Evolutionary conservation across 139 green algal genomes (phyloP), one percentile per base, ranked within the genome.

Genomic region (Micractinium sp.): DNA sequence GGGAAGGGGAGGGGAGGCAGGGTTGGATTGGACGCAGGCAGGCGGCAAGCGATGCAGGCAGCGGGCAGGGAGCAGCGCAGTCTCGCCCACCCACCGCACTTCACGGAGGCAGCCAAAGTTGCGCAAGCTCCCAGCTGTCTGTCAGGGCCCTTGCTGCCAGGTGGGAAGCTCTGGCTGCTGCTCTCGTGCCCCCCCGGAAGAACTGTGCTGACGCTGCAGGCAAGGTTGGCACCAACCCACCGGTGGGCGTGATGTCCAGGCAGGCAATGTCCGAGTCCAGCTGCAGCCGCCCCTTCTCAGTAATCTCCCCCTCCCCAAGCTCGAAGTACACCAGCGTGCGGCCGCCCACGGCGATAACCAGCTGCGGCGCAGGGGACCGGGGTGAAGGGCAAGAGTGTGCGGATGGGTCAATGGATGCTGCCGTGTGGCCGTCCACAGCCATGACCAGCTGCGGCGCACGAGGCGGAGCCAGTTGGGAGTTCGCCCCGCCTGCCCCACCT

Each of bases 211-310:
- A 56, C 9, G 47, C 7, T 56, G 47, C 47, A 29, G 73, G 25
- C 73, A 79, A 19, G 73, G 27, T 14, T 1, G 13, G 27, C 3
- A n/a, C n/a, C n/a, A n/a, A 7, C 84, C 22, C 88, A 94, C 91
- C 92, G 18, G 97, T 78, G 0, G 96, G 95, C 7, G 92, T 97
- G 75, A 98, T 88, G 93, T 99, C 98, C 38, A 99, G 78, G 92
- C 97, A 99, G 0, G 97, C 93, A 18, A 99, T 93, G 89, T 99
- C 97, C 20, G 90, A 85, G 2, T 95, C 92, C 87, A 99, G 89
- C 63, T 93, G 85, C 20, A 89, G 82, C 31, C 90, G 87, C 2
- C 60, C 92, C 27, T 86, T 85, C 90, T 98, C 94, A 3, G 56
- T 18, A 53, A 98, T 69, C 56, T 80, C 56, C 0, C 93, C 91